A percentile compares a stretch with the other conserved stretches of the same genome.
phyloP scores from a whole-genome alignment of 1,284 basidiomycete genomes.

The Malassezia japonica region DNA sequence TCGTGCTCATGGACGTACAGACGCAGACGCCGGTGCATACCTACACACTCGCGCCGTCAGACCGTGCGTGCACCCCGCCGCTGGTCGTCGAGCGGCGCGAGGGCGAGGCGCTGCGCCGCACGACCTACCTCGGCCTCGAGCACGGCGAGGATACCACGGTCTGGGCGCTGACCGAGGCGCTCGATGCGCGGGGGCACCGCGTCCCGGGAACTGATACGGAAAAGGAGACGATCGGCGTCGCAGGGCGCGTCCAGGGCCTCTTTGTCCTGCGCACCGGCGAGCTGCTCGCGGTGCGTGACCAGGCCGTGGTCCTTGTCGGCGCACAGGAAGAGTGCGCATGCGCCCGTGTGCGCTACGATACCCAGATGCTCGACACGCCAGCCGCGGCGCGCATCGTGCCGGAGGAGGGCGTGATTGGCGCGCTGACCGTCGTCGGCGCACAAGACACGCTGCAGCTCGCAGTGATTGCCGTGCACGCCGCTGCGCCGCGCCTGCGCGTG shows the following conservation, averaged over 20 bases:
- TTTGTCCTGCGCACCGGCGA: not conserved
- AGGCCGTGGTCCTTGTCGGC: conserved; percentile 9
- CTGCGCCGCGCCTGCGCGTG: not conserved
- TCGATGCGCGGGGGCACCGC: conserved; percentile 7
- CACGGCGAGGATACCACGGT: not conserved
- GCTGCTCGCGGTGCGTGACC: conserved; percentile 2
- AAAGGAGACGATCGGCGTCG: not conserved
- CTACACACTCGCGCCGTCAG: conserved; percentile 14
- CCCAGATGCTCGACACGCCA: not conserved
- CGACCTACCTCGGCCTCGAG: conserved; percentile 10
- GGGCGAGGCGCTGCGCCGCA: not conserved
- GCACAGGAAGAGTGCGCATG: too few species aligned
- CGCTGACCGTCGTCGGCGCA: not conserved
- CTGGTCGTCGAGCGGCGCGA: conserved; percentile 14
- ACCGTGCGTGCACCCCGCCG: conserved; percentile 13
- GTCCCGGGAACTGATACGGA: not conserved
- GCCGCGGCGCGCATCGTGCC: not conserved
- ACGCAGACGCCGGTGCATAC: conserved; percentile 18
- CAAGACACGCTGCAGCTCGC: not conserved
- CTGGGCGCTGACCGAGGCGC: conserved; percentile 3
- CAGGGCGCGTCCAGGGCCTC: conserved; percentile 1
- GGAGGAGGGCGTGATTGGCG: not conserved
- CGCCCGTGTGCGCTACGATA: not conserved
- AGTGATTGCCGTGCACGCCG: not conserved
- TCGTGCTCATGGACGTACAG: conserved; percentile 14